These are phyloP conservation scores for Epichloe amarillans DNA, from an alignment of 2,329 filamentous ascomycete genomes.

Conservation along the genomic window DNA sequence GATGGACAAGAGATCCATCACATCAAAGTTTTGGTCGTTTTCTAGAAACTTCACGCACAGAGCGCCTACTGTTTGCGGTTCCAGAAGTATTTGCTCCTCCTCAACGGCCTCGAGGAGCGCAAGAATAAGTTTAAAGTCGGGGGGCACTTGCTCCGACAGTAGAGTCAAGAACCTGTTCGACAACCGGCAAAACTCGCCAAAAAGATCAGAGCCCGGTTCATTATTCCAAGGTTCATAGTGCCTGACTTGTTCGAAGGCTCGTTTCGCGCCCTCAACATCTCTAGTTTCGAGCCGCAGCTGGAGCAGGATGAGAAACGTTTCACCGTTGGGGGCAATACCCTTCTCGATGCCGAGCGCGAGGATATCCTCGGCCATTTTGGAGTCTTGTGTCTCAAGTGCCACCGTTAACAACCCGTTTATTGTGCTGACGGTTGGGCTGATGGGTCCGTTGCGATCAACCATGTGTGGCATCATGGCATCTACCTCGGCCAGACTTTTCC, in stretches of 20 bases:
- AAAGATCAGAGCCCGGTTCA: slow-evolving; percentile 29
- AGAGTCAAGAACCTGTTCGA: slow-evolving; percentile 62
- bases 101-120: slow-evolving; percentile 62
- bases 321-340: slow-evolving; percentile 51
- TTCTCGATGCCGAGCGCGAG: slow-evolving; percentile 52
- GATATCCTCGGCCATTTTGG: slow-evolving; percentile 61
- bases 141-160: slow-evolving; percentile 45
- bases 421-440: slow-evolving; percentile 51
- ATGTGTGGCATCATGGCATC: slow-evolving; percentile 53
- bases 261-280: slow-evolving; percentile 57
- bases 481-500: slow-evolving; percentile 45
- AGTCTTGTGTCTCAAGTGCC: slow-evolving; percentile 56
- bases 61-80: slow-evolving; percentile 59
- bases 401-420: slow-evolving; percentile 66
- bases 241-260: slow-evolving; percentile 41
- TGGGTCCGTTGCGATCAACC: slow-evolving; percentile 42
- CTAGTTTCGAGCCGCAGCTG: slow-evolving; percentile 60
- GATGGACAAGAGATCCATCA: slow-evolving; percentile 68
- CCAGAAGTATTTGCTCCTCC: slow-evolving; percentile 53
- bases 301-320: slow-evolving; percentile 62
- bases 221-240: slow-evolving; percentile 25
- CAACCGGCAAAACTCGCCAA: slow-evolving; percentile 41
- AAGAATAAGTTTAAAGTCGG: slow-evolving; percentile 56
- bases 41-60: slow-evolving; percentile 63
- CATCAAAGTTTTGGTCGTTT: slow-evolving; percentile 64